A percentile compares a stretch with the other conserved stretches of the same genome.
phyloP scores from a whole-genome alignment of 768 basidiomycete genomes.

The Pisolithus marmoratus region DNA sequence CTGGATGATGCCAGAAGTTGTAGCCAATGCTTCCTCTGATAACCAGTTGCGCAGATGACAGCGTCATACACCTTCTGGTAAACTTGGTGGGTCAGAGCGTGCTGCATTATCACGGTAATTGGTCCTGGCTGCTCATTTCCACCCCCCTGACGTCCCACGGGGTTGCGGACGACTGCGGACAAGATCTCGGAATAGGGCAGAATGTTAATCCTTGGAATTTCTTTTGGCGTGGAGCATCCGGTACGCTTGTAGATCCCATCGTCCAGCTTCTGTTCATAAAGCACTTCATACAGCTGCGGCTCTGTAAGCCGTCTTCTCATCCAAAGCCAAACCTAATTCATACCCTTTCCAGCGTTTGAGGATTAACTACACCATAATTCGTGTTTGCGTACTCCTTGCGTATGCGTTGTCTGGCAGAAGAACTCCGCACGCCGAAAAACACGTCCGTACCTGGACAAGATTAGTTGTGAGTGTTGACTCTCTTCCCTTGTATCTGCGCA shows the following conservation, averaged over 20 bases:
- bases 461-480: not conserved
- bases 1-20: constrained; percentile 35
- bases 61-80: constrained; percentile 36
- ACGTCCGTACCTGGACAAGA: constrained; percentile 33
- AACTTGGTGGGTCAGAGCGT: constrained; percentile 31
- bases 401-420: constrained; percentile 29
- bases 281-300: constrained; percentile 40
- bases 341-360: constrained; percentile 38
- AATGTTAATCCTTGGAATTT: constrained; percentile 31
- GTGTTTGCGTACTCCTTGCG: constrained; percentile 42
- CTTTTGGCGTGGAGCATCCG: constrained; percentile 3
- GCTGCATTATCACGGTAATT: constrained; percentile 29
- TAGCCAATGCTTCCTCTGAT: constrained; percentile 44
- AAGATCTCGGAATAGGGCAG: constrained; percentile 32
- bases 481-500: constrained; percentile 16
- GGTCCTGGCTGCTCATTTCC: not conserved
- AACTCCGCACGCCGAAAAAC: constrained; percentile 34
- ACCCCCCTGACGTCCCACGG: not conserved
- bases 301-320: not conserved
- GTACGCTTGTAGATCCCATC: constrained; percentile 35
- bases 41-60: constrained; percentile 50
- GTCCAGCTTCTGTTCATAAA: constrained; percentile 47
- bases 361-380: constrained; percentile 52
- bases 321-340: constrained; percentile 7
- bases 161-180: constrained; percentile 22